Evolutionary conservation across 306 rosid species (phyloP), one percentile per base, ranked within the genome.

Genomic region (Quercus variabilis): DNA sequence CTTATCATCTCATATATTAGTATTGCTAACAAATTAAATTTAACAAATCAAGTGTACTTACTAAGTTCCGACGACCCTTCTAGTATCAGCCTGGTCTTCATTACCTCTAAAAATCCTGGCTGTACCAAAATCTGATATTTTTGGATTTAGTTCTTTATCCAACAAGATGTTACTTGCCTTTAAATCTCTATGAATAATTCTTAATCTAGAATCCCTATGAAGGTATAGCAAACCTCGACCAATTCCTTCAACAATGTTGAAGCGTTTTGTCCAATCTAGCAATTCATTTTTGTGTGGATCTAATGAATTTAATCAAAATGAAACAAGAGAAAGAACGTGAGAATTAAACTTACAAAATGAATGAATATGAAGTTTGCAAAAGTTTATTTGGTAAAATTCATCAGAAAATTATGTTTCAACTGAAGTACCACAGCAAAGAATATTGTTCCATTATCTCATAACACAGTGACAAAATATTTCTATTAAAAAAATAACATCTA

Each of bases 281-380:
- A 43, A n/a, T 25, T 71, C 79, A 14, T 41, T 46, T 80, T 76
- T 75, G 14, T 31, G 8, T 25, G 83, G 77, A 51, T 85, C 88
- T 85, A 51, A 33, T 56, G 18, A 43, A 30, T 18, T 18, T 64
- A n/a, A 18, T 31, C n/a, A 7, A 18, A 68, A 63, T 5, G 8
- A 5, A 17, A 55, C 9, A 30, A 13, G 3, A 46, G n/a, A 20
- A 15, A 35, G 41, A 35, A 35, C 41, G 1, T 35, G 11, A 26
- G 25, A 69, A 70, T 71, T 19, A 35, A 35, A 35, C 8, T 35
- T 35, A 5, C 41, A 35, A 35, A 2, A 35, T 35, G 8, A 35
- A 35, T 35, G 41, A 41, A 52, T 57, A 68, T n/a, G 23, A 28
- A 19, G 4, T 21, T 52, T 55, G 13, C 11, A 17, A n/a, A 74